Evolutionary conservation across 768 basidiomycete species (phyloP), one percentile per base, ranked within the genome.

Genomic region (Kwoniella sp.): DNA sequence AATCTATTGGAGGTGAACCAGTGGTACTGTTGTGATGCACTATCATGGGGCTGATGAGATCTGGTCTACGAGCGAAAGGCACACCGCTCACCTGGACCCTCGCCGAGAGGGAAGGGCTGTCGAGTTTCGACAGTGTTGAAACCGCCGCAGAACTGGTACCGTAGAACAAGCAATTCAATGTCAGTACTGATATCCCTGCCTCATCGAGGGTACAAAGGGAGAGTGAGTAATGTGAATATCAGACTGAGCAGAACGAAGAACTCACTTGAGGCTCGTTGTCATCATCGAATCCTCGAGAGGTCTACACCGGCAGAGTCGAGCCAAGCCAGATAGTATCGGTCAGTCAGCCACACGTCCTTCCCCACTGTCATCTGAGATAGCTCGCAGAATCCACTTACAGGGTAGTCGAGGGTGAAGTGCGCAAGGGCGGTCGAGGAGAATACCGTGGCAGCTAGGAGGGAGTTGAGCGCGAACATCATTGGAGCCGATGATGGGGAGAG

Each of bases 371-470:
- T n/a, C n/a, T n/a, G n/a, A n/a, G n/a, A n/a, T n/a, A n/a, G n/a
- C n/a, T n/a, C n/a, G n/a, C n/a, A n/a, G n/a, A n/a, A n/a, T n/a
- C 4, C 17, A 65, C 71, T 47, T 53, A 75, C 74, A 20, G 92
- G 92, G 78, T 86, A 92, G 72, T 88, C 85, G 48, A 93, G 83
- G 70, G 89, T 88, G 82, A 93, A 93, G 80, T 94, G 92, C 8
- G 90, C 91, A 54, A 82, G 82, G 30, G 83, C 87, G 47, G 82
- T 77, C 34, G 84, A 73, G 15, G 82, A 80, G 11, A 71, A 25
- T 1, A 61, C 20, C 25, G 85, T 77, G 37, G 78, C 71, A 38
- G 80, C 73, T 28, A 86, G 61, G 62, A 85, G 34, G 62, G 69
- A 23, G 25, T 59, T 41, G 20, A 58, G 15, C 3, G 56, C 12